Percentiles rank a stretch among this genome's conserved stretches.
Conservation (phyloP, 2,329 filamentous ascomycete genomes). For the Parasarocladium wereldwijsianum region DNA sequence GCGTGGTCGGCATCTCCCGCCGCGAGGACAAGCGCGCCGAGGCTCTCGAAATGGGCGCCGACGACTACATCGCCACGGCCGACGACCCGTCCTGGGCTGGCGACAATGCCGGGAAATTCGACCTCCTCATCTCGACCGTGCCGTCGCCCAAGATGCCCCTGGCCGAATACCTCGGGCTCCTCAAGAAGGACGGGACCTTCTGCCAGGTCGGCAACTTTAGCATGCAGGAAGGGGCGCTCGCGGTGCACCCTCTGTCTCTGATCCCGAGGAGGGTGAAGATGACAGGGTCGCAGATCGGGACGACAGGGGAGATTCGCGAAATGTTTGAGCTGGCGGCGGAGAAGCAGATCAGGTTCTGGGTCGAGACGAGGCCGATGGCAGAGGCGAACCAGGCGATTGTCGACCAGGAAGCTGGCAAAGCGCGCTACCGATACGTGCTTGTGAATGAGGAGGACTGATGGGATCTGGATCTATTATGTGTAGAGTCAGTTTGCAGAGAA, state of each 20-base stretch:
- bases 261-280: slow-evolving; percentile 38
- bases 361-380: slow-evolving; percentile 38
- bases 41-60: slow-evolving; percentile 40
- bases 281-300: slow-evolving; percentile 29
- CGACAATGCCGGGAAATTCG: slow-evolving; percentile 34
- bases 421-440: slow-evolving; percentile 31
- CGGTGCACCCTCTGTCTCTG: slow-evolving; percentile 24
- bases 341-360: slow-evolving; percentile 39
- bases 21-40: slow-evolving; percentile 36
- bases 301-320: slow-evolving; percentile 40
- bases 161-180: slow-evolving; percentile 41
- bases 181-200: slow-evolving; percentile 44
- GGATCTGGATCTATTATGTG: too few relatives aligned
- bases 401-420: slow-evolving; percentile 39
- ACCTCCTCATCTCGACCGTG: slow-evolving; percentile 45
- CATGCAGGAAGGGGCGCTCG: slow-evolving; percentile 9
- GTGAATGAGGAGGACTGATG: slow-evolving; percentile 18
- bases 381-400: slow-evolving; percentile 40
- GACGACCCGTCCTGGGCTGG: slow-evolving; percentile 39
- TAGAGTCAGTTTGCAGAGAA: too few relatives aligned
- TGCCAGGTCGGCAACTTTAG: slow-evolving; percentile 41
- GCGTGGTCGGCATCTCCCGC: slow-evolving; percentile 44
- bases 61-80: slow-evolving; percentile 27
- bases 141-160: slow-evolving; percentile 41
- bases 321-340: slow-evolving; percentile 44